Evolutionary conservation across 2,329 filamentous ascomycete genomes (phyloP).

Genomic region (Diaporthe citriasiana): DNA sequence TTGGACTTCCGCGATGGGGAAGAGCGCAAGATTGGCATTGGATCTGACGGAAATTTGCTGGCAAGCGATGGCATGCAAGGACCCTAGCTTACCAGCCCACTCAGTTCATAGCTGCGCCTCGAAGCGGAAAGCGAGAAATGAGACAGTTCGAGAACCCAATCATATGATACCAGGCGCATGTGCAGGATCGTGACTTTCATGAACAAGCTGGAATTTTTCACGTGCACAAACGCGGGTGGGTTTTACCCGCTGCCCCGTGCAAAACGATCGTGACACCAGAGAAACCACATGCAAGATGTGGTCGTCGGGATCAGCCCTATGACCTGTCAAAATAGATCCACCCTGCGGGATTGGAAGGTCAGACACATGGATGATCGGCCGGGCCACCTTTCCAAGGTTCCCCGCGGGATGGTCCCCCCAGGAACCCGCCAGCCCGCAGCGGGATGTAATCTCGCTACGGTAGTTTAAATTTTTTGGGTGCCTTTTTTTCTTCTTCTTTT

Average conservation of each 20-base stretch:
- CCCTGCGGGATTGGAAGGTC: neutral
- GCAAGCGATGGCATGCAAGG: neutral
- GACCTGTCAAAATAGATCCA: slow-evolving; percentile 23
- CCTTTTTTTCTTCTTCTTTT: neutral
- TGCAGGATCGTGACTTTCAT: neutral
- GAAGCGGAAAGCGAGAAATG: slow-evolving; percentile 2
- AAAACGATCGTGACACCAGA: neutral
- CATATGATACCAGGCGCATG: too few species aligned
- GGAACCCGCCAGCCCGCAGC: slow-evolving; percentile 4
- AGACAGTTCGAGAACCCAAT: neutral
- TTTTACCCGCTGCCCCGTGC: neutral
- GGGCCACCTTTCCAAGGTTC: neutral
- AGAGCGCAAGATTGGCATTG: slow-evolving; percentile 10
- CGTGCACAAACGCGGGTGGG: neutral
- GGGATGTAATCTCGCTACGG: slow-evolving; percentile 35
- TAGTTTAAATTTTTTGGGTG: neutral
- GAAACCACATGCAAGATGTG: neutral
- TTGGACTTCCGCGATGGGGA: neutral
- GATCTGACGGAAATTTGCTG: neutral
- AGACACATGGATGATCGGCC: slow-evolving; percentile 5
- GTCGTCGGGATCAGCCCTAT: slow-evolving; percentile 19
- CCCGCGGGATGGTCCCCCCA: neutral
- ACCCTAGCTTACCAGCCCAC: neutral
- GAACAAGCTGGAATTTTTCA: neutral
- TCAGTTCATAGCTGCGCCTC: neutral